Evolutionary conservation across 2,329 filamentous ascomycete genomes (phyloP).

Genomic region (Achaetomium macrosporum): DNA sequence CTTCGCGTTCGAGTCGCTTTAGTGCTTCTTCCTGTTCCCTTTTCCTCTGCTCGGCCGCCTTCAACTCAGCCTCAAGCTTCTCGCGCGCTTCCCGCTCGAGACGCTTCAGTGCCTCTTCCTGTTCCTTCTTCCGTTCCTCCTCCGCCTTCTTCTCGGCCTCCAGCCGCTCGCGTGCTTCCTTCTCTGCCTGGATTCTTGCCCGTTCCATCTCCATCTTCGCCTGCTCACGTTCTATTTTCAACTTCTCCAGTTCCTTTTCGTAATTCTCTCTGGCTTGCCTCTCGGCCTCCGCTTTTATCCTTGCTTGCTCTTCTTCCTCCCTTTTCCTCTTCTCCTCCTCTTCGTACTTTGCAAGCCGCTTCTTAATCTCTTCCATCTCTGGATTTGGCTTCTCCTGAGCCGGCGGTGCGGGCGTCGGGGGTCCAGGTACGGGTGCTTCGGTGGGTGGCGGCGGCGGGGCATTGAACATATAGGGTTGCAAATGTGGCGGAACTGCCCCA

Average conservation of each 20-base stretch:
- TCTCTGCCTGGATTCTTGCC: slow-evolving; percentile 42
- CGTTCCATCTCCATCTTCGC: slow-evolving; percentile 43
- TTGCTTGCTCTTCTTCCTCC: slow-evolving; percentile 38
- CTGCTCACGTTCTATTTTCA: slow-evolving; percentile 37
- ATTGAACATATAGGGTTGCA: slow-evolving; percentile 36
- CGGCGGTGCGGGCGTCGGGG: slow-evolving; percentile 36
- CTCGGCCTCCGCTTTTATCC: slow-evolving; percentile 38
- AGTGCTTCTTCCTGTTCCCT: slow-evolving; percentile 19
- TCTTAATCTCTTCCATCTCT: slow-evolving; percentile 56
- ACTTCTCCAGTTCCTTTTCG: slow-evolving; percentile 18
- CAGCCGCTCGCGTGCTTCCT: slow-evolving; percentile 36
- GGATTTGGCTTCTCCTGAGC: slow-evolving; percentile 40
- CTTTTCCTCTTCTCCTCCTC: slow-evolving; percentile 41
- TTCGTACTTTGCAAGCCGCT: slow-evolving; percentile 50
- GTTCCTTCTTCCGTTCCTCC: slow-evolving; percentile 29
- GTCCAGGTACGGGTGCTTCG: slow-evolving; percentile 31
- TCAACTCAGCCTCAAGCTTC: slow-evolving; percentile 34
- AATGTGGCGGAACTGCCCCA: slow-evolving; percentile 27
- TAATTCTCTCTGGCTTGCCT: slow-evolving; percentile 27
- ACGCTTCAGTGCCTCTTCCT: slow-evolving; percentile 31
- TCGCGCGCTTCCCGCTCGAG: slow-evolving; percentile 31
- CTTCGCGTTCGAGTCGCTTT: slow-evolving; percentile 39
- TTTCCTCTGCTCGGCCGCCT: slow-evolving; percentile 33
- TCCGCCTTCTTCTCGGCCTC: slow-evolving; percentile 36
- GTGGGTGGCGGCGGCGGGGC: slow-evolving; percentile 38